A percentile compares a stretch with the other conserved stretches of the same genome.
phyloP scores from a whole-genome alignment of 306 rosid genomes.

The Astragalus membranaceus region DNA sequence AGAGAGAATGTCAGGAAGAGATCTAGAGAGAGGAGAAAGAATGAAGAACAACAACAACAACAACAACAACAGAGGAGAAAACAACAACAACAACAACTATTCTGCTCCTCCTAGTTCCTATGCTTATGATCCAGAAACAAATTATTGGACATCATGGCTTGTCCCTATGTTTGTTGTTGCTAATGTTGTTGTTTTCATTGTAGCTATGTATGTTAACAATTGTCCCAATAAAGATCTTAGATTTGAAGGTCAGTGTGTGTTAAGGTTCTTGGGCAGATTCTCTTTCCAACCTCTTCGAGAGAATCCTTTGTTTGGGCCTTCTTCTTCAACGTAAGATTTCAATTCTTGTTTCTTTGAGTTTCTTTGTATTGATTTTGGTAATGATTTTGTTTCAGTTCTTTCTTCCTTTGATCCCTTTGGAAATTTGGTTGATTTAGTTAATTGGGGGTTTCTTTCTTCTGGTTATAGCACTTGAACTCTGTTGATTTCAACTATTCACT shows the following conservation, averaged over 20 bases:
- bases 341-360: not conserved
- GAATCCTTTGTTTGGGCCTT: conserved; percentile 84
- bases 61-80: conserved; percentile 28
- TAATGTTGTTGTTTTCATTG: conserved; percentile 51
- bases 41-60: conserved; percentile 31
- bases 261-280: conserved; percentile 49
- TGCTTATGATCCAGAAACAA: conserved; percentile 39
- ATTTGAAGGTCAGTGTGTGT: conserved; percentile 47
- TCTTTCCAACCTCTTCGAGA: conserved; percentile 68
- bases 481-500: not conserved
- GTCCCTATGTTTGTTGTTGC: conserved; percentile 65
- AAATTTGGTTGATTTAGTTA: not conserved
- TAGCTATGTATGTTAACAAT: conserved; percentile 60
- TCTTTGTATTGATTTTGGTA: not conserved
- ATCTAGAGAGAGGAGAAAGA: conserved; percentile 51
- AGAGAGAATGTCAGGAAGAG: conserved; percentile 42
- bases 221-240: conserved; percentile 47
- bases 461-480: not conserved
- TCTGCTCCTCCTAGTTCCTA: conserved; percentile 26
- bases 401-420: not conserved
- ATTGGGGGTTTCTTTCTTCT: not conserved
- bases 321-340: conserved; percentile 57
- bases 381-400: not conserved
- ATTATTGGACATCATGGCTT: conserved; percentile 80
- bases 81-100: not conserved